Evolutionary conservation across 2,329 filamentous ascomycete species (phyloP), one percentile per base, ranked within the genome.

Genomic region (Colletotrichum camelliae): DNA sequence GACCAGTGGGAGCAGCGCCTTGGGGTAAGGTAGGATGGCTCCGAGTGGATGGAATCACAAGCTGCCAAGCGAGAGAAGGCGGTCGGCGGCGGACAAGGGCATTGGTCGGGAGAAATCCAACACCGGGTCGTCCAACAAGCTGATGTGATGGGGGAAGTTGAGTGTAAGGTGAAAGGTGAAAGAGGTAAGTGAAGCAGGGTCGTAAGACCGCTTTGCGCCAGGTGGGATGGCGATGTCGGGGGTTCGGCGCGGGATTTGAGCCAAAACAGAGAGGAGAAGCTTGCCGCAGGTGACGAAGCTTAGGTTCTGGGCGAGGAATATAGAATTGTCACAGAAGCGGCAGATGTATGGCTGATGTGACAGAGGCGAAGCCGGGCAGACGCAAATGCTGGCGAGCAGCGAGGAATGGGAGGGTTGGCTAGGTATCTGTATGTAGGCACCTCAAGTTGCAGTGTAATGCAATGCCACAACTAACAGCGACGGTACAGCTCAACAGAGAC

Each of bases 261-360:
- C 67, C 18, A 27, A 12, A 15, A 21, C 18, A 39, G n/a, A 7
- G 33, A 43, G 43, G 48, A 65, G 57, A 39, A 39, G 15, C 31
- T 35, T 48, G 39, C 39, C 18, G 39, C 39, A 61, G 13, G 18
- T 35, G 58, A 48, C 18, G 29, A 33, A 65, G 66, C 33, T 35
- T 35, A 70, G 64, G 33, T 61, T 39, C 15, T 58, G 48, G 27
- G 43, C 39, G 57, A 64, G 52, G 21, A 68, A 64, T 62, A 48
- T 33, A 15, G 16, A 57, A 64, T 39, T 62, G 70, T 29, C 43
- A 39, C 29, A 27, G 55, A n/a, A 27, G 27, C 18, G 57, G 52
- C 52, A 24, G 72, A 64, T 43, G 61, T 66, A 48, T 68, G 73
- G 48, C 69, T 58, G 73, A 64, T 68, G 70, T 75, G 73, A 73